These are phyloP conservation scores for Bruguiera hainesii DNA, from an alignment of 441 rosid genomes.

Conservation along the genomic window DNA sequence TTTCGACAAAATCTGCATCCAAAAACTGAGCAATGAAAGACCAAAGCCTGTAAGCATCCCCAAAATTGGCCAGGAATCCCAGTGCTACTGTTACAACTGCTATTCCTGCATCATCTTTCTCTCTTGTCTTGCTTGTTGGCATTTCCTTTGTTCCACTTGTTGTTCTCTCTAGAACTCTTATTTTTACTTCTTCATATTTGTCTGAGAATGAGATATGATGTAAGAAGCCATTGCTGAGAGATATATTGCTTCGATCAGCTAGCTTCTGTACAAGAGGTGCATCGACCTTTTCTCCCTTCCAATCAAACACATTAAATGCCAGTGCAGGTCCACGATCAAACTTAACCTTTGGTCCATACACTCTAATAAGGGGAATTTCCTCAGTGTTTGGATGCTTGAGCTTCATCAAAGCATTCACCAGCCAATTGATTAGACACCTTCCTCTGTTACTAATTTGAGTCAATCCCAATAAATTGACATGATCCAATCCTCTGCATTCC, in stretches of 20 bases:
- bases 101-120: constrained; percentile 41
- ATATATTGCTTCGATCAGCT: constrained; percentile 72
- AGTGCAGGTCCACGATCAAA: constrained; percentile 86
- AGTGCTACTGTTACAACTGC: constrained; percentile 71
- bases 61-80: constrained; percentile 78
- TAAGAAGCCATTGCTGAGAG: constrained; percentile 67
- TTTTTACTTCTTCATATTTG: constrained; percentile 53
- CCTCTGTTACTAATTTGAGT: constrained; percentile 56
- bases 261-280: constrained; percentile 83
- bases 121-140: constrained; percentile 27
- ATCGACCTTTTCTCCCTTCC: constrained; percentile 76
- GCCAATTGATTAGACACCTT: constrained; percentile 87
- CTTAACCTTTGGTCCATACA: constrained; percentile 79
- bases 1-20: constrained; percentile 90
- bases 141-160: constrained; percentile 24
- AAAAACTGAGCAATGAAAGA: constrained; percentile 72
- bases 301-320: constrained; percentile 80
- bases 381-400: constrained; percentile 67
- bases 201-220: constrained; percentile 60
- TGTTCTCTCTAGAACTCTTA: constrained; percentile 48
- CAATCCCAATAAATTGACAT: constrained; percentile 67
- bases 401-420: constrained; percentile 69
- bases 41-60: constrained; percentile 81
- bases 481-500: constrained; percentile 66
- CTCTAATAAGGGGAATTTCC: constrained; percentile 49